Conservation (phyloP, 768 basidiomycete species). For the Macrolepiota fuliginosa region DNA sequence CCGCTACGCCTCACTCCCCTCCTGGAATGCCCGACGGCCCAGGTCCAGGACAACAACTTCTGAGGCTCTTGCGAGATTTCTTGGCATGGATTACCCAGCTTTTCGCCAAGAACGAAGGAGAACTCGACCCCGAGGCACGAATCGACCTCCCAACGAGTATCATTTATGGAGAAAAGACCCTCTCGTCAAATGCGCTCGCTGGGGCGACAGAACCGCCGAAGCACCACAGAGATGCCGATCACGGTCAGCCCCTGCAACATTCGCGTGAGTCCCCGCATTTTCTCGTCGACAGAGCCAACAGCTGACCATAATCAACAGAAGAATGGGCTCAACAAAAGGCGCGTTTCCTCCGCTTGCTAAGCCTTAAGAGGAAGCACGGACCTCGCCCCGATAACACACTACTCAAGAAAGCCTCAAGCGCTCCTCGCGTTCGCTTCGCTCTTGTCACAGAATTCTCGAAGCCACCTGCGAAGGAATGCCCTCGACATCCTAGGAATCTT, state of each 20-base stretch:
- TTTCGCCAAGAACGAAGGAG: background rate
- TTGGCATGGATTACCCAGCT: background rate
- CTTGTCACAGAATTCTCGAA: background rate
- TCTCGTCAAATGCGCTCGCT: background rate
- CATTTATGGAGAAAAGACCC: background rate
- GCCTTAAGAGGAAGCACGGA: background rate
- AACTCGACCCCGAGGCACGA: background rate
- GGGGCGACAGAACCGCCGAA: background rate
- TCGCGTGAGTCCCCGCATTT: background rate
- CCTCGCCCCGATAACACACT: background rate
- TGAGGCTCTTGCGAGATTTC: background rate
- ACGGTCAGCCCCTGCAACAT: background rate
- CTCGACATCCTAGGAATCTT: background rate
- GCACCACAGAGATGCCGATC: background rate
- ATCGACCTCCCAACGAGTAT: slow-evolving; percentile 1
- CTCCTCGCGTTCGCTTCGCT: background rate
- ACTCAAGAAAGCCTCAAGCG: background rate
- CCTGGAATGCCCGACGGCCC: background rate
- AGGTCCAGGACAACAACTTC: background rate
- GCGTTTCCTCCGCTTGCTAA: background rate
- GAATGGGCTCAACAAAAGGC: slow-evolving; percentile 3
- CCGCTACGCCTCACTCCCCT: background rate
- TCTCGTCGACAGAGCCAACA: no score
- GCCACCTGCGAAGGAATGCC: background rate
- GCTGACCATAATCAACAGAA: background rate